A percentile compares a stretch with the other conserved stretches of the same genome.
These are phyloP conservation scores for Vairimorpha ceranae DNA, from an alignment of 371 early-diverging fungal species.

Conservation along the genomic window DNA sequence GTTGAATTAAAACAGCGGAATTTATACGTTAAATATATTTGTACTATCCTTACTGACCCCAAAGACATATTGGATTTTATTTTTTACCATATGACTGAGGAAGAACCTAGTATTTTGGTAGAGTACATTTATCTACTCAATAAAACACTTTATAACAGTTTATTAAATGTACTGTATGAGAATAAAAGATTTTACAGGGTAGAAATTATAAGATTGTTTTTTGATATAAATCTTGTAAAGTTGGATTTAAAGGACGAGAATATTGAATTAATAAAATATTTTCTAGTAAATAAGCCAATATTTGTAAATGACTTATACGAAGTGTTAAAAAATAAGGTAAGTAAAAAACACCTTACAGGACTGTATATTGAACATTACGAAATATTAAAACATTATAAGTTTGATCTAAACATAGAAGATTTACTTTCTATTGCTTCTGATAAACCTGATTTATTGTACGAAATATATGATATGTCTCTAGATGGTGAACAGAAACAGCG, in stretches of 20 bases:
- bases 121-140: constrained; percentile 14
- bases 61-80: constrained; percentile 3
- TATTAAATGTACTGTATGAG: constrained; percentile 12
- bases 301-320: constrained; percentile 18
- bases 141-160: not conserved
- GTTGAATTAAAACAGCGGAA: not conserved
- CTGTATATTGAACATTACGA: constrained; percentile 21
- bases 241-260: constrained; percentile 15
- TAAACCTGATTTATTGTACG: not conserved
- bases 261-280: constrained; percentile 11
- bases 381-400: constrained; percentile 6
- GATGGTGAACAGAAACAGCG: not conserved
- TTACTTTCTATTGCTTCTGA: constrained; percentile 4
- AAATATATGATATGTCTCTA: not conserved
- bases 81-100: not conserved
- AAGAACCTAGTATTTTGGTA: not conserved
- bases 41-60: not conserved
- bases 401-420: constrained; percentile 16
- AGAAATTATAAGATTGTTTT: constrained; percentile 5
- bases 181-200: constrained; percentile 14
- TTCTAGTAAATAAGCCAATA: not conserved
- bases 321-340: not conserved
- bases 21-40: not conserved
- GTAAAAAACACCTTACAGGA: not conserved
- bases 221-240: not conserved